Conservation (phyloP, 1,139 yeast species). For the Scheffersomyces titani region DNA sequence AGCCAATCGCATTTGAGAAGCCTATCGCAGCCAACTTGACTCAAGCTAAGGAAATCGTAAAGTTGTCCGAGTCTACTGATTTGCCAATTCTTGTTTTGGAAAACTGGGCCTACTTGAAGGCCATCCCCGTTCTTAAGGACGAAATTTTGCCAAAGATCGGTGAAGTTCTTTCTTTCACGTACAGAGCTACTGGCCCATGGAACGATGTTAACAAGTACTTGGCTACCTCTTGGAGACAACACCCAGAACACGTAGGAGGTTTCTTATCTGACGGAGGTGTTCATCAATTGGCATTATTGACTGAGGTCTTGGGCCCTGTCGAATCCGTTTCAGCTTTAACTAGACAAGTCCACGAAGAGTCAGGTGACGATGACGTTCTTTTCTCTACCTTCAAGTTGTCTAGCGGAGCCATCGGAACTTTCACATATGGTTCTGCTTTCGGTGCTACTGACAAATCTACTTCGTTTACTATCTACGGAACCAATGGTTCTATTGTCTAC, state of each 20-base stretch:
- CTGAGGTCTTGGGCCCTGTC: slow-evolving; percentile 78
- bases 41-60: slow-evolving; percentile 79
- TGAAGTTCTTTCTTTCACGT: slow-evolving; percentile 71
- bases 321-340: slow-evolving; percentile 71
- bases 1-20: slow-evolving; percentile 82
- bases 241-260: slow-evolving; percentile 91
- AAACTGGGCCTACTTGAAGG: slow-evolving; percentile 75
- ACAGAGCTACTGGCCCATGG: slow-evolving; percentile 82
- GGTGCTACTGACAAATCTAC: slow-evolving; percentile 78
- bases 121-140: slow-evolving; percentile 51
- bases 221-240: slow-evolving; percentile 78
- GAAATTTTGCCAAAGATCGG: slow-evolving; percentile 72
- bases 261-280: slow-evolving; percentile 93
- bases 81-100: slow-evolving; percentile 79
- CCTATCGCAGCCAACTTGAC: slow-evolving; percentile 85
- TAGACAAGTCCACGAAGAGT: slow-evolving; percentile 67
- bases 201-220: slow-evolving; percentile 63
- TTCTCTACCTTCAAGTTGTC: slow-evolving; percentile 67
- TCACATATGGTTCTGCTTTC: slow-evolving; percentile 88
- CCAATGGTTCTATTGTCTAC: slow-evolving; percentile 68
- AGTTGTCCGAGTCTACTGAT: slow-evolving; percentile 55
- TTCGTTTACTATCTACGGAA: slow-evolving; percentile 71
- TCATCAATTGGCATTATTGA: slow-evolving; percentile 84
- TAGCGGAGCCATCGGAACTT: slow-evolving; percentile 77
- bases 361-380: slow-evolving; percentile 80